Conservation (phyloP, 2,329 filamentous ascomycete genomes). For the Penicillium brevicompactum region DNA sequence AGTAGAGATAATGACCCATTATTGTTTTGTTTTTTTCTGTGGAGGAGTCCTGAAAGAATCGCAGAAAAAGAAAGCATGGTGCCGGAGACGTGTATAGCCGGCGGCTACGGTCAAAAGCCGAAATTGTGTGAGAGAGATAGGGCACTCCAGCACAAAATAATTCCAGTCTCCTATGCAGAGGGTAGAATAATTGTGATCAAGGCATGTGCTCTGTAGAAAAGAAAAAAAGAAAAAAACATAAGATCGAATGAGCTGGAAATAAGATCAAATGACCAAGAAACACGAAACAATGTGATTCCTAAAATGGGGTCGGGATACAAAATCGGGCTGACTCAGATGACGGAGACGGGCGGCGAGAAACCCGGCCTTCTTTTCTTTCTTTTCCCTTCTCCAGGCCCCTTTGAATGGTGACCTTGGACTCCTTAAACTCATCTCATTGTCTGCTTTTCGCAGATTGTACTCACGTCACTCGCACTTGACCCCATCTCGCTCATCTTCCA, state of each 20-base stretch:
- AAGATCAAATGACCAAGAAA: background rate
- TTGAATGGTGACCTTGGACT: constrained; percentile 2
- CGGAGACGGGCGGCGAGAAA: background rate
- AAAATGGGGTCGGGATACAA: background rate
- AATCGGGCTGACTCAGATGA: constrained; percentile 13
- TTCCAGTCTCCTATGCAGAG: no score
- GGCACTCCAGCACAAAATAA: background rate
- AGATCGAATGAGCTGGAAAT: background rate
- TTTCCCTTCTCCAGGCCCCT: constrained; percentile 2
- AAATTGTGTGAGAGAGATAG: background rate
- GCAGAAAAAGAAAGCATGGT: background rate
- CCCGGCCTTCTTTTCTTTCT: background rate
- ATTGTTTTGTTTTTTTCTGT: no score
- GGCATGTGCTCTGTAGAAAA: background rate
- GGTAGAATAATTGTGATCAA: background rate
- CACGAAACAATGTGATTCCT: background rate
- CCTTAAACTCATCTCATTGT: background rate
- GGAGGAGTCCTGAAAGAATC: background rate
- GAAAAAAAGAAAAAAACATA: no score
- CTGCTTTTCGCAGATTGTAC: background rate
- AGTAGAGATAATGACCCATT: no score
- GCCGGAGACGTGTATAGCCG: background rate
- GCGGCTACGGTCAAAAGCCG: background rate
- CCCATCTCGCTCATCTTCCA: background rate
- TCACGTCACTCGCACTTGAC: background rate